Base-by-base conservation (phyloP, 2,329 filamentous ascomycete species). In the Aphanoascus verrucosus region DNA sequence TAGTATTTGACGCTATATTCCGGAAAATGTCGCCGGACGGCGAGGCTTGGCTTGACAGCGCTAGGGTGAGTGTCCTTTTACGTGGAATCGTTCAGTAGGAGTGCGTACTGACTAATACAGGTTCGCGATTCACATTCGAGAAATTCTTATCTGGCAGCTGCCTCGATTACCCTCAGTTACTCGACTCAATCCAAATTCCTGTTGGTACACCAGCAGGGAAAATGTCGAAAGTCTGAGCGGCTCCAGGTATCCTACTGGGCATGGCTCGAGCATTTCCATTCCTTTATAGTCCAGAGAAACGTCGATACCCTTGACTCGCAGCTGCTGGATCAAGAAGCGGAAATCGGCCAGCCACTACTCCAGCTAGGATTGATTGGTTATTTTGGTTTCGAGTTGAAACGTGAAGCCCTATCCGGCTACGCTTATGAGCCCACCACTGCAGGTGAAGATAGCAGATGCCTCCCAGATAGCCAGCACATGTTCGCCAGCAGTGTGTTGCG, bases 11-110 rank as follows among this genome's bases (percentile, higher is more conserved):
- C 34, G 31, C 45, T 9, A 41, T 46, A 11, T 40, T 57, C 15
- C 56, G 56, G 28, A 57, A 57, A 19, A 43, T 46, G 2, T 55
- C 56, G 15, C 15, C 49, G 9, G 56, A 57, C 31, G 56, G 56
- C 3, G 56, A 57, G 38, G 56, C 53, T 19, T 57, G 56, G 56
- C 46, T 57, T 5, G 56, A 57, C 37, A 57, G 56, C 17, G 56
- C 56, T 20, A 57, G 56, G 46, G 56, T 55, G 15, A 53, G 46
- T 51, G 17, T 15, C 6, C 1, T 15, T 5, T 28, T 12, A 38
- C 31, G 23, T 34, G 9, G 17, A n/a, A 34, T 52, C 12, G 23
- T 34, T 40, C 17, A 20, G 20, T 12, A 8, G 20, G n/a, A 23
- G 9, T 12, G 35, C 17, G 17, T 17, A 46, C 23, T 54, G 28